A percentile compares a stretch with the other conserved stretches of the same genome.
phyloP scores from a whole-genome alignment of 1,284 basidiomycete species.

The Inonotus hispidus region DNA sequence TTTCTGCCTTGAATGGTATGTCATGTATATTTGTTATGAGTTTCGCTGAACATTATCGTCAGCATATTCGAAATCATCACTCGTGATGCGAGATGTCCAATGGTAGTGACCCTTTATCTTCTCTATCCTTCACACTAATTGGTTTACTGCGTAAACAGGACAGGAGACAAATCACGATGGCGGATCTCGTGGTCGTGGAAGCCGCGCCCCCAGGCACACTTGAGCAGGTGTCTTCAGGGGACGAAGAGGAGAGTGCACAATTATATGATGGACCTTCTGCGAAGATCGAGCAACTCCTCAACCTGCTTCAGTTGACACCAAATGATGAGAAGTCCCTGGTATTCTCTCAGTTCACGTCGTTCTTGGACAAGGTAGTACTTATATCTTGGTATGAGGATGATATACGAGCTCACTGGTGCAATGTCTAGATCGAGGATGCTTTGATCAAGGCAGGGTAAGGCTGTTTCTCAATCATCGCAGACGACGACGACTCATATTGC shows the following conservation, averaged over 20 bases:
- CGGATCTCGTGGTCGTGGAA: slow-evolving; percentile 70
- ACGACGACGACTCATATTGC: slow-evolving; percentile 18
- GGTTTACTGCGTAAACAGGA: slow-evolving; percentile 43
- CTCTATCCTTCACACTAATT: not conserved
- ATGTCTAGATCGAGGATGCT: slow-evolving; percentile 57
- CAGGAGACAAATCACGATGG: slow-evolving; percentile 55
- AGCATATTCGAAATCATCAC: slow-evolving; percentile 66
- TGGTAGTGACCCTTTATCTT: slow-evolving; percentile 39
- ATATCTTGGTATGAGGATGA: no score
- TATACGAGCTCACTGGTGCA: no score
- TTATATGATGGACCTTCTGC: slow-evolving; percentile 59
- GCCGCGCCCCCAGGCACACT: slow-evolving; percentile 60
- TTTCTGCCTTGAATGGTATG: slow-evolving; percentile 72
- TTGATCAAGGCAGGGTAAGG: slow-evolving; percentile 59
- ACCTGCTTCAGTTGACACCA: slow-evolving; percentile 66
- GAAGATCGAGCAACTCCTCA: slow-evolving; percentile 76
- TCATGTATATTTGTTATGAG: not conserved
- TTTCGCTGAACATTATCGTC: slow-evolving; percentile 2
- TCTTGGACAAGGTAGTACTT: slow-evolving; percentile 65
- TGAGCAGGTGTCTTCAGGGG: slow-evolving; percentile 48
- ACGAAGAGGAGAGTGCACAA: slow-evolving; percentile 37
- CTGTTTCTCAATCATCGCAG: slow-evolving; percentile 24
- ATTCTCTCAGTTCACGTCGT: slow-evolving; percentile 83
- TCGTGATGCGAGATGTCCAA: slow-evolving; percentile 71
- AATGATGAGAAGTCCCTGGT: slow-evolving; percentile 72